Evolutionary conservation across 345 rosid genomes (phyloP), one percentile per base, ranked within the genome.

Genomic region (Lagerstroemia speciosa): DNA sequence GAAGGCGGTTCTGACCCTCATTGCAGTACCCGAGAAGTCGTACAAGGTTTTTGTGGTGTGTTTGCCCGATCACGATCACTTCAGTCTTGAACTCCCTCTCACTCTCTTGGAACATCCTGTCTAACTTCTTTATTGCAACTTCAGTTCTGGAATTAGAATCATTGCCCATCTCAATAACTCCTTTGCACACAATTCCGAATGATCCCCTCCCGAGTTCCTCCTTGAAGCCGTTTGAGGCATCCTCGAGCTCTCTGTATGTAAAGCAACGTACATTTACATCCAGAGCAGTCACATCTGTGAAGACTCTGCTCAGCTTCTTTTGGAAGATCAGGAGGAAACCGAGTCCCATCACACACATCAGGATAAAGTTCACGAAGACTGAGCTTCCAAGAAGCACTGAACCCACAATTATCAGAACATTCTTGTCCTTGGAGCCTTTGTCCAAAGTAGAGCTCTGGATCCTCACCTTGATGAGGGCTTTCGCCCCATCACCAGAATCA

Each of bases 131-230:
- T 3, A 74, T 80, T n/a, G 83, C 83, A 19, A 84, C n/a, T 46
- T 32, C 3, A 16, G 3, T 48, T 37, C 0, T 63, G 68, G 5
- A 1, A 9, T 38, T 22, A n/a, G n/a, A n/a, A n/a, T n/a, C n/a
- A n/a, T n/a, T n/a, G n/a, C n/a, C n/a, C n/a, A n/a, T n/a, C n/a
- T n/a, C n/a, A n/a, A n/a, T n/a, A 24, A 71, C 69, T 26, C 83
- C 85, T 71, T 65, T 79, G 55, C 79, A 81, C 27, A 82, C 83
- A 8, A 67, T 65, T 20, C 80, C 80, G 63, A 78, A 84, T 17
- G 76, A 74, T 38, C 82, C 87, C 11, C 74, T 73, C 1, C 87
- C 87, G n/a, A 81, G 65, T 50, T 73, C 75, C 27, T 81, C 75
- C 33, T 68, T 58, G 82, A 81, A 84, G 0, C 72, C 33, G 24